These are phyloP conservation scores for Cytospora mali DNA, from an alignment of 2,329 filamentous ascomycete species.

Conservation along the genomic window DNA sequence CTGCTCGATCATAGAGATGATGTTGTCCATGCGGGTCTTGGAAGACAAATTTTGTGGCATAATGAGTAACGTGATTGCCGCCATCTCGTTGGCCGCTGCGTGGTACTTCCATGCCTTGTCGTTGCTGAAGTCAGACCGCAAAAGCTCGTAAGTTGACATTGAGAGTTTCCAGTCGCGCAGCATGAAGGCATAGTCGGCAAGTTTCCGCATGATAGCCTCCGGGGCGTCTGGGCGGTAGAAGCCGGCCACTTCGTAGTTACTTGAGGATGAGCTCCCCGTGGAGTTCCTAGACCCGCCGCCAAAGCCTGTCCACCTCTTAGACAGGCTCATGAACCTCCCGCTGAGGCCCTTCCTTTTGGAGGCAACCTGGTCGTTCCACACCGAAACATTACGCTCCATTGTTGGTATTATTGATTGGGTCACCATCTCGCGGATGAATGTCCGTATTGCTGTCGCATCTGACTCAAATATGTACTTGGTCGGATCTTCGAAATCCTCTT, in stretches of 20 bases:
- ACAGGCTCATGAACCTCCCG: slow-evolving; percentile 92
- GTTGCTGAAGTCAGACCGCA: slow-evolving; percentile 86
- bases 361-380: slow-evolving; percentile 97
- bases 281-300: slow-evolving; percentile 66
- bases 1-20: slow-evolving; percentile 86
- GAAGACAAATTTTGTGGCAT: slow-evolving; percentile 71
- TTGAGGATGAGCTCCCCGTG: slow-evolving; percentile 54
- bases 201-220: slow-evolving; percentile 88
- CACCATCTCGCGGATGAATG: slow-evolving; percentile 91
- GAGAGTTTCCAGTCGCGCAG: slow-evolving; percentile 93
- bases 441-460: slow-evolving; percentile 83
- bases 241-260: slow-evolving; percentile 79
- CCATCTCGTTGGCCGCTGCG: slow-evolving; percentile 94
- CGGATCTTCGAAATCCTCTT: slow-evolving; percentile 71
- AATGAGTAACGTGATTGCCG: slow-evolving; percentile 79
- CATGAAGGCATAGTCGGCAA: slow-evolving; percentile 97
- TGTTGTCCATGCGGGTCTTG: slow-evolving; percentile 76
- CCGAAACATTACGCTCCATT: slow-evolving; percentile 88
- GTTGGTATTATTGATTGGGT: slow-evolving; percentile 92
- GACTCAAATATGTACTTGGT: slow-evolving; percentile 87
- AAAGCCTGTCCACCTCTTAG: slow-evolving; percentile 86
- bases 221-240: slow-evolving; percentile 83
- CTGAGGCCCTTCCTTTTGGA: slow-evolving; percentile 85
- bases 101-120: slow-evolving; percentile 98
- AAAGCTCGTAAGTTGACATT: slow-evolving; percentile 86